Evolutionary conservation across 768 basidiomycete genomes (phyloP), one percentile per base, ranked within the genome.

Genomic region (Trichaptum fuscoviolaceum): DNA sequence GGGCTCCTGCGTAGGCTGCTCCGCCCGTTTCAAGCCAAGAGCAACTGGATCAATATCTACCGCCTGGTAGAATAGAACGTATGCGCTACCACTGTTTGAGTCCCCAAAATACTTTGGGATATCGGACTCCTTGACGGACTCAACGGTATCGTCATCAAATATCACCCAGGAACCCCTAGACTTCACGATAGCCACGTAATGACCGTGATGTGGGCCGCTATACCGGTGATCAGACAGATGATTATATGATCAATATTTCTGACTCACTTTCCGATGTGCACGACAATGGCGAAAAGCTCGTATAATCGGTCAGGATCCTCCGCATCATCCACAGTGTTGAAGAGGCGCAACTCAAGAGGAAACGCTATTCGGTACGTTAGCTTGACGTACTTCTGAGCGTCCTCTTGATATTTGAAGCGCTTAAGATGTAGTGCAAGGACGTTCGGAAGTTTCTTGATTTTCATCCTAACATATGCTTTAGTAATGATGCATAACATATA

Each of bases 321-420:
- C 61, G 90, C 86, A 71, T 96, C 94, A 76, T 99, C 97, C 63
- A 95, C 90, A 58, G 97, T 99, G 76, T 99, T 98, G 82, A 98
- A 98, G 66, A 99, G 79, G 67, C 96, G 88, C 57, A 99, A 86
- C 75, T 99, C 92, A 69, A 94, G 85, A 1, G 97, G 96, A 78
- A 99, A 99, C 3, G 94, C 95, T 63, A 99, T 96, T 23, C 97
- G 93, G 75, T 99, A 99, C 17, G 93, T 86, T 57, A 99, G 87
- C 75, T 99, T 99, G 81, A 95, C 92, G 77, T 96, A 94, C 74
- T 87, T 91, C 68, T 88, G 87, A 1, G 92, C 78, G 70, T 94
- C 91, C 76, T 98, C 96, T 76, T 97, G 95, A 74, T 95, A 97
- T 78, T 99, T 99, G 88, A 99, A 99, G 35, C 97, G 87, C 80